Percentiles rank a stretch among this genome's conserved stretches.
These are phyloP conservation scores for Hyaloscypha variabilis DNA, from an alignment of 495 filamentous ascomycete species.

Conservation along the genomic window DNA sequence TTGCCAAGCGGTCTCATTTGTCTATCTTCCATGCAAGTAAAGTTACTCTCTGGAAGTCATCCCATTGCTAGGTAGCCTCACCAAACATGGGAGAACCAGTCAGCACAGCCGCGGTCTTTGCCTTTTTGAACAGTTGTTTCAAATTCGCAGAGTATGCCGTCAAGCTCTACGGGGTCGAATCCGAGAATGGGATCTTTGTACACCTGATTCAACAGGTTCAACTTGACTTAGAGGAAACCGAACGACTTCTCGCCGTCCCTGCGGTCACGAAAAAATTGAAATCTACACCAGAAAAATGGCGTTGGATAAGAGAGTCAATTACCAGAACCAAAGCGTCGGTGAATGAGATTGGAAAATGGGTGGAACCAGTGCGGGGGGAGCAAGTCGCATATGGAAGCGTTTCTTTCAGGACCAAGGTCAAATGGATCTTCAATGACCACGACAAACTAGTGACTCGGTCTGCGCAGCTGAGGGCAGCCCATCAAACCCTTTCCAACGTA, in stretches of 20 bases:
- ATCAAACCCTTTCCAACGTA: slow-evolving; percentile 32
- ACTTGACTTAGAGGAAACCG: slow-evolving; percentile 32
- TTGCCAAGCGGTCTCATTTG: neutral
- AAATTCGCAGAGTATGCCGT: slow-evolving; percentile 32
- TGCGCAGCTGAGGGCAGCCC: slow-evolving; percentile 29
- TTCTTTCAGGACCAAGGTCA: slow-evolving; percentile 28
- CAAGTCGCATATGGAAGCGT: slow-evolving; percentile 28
- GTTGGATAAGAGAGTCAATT: slow-evolving; percentile 30
- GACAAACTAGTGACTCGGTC: slow-evolving; percentile 30
- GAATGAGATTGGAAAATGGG: slow-evolving; percentile 36
- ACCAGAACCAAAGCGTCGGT: slow-evolving; percentile 30
- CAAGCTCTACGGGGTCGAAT: slow-evolving; percentile 24
- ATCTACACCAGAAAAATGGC: slow-evolving; percentile 20
- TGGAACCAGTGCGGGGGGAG: slow-evolving; percentile 29
- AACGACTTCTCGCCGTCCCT: slow-evolving; percentile 24
- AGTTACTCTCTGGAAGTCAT: neutral
- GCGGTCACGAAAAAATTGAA: slow-evolving; percentile 21
- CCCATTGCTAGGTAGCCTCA: slow-evolving; percentile 2
- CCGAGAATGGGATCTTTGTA: slow-evolving; percentile 34
- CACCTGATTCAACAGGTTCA: slow-evolving; percentile 33
- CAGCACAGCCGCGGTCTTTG: slow-evolving; percentile 20
- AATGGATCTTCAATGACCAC: slow-evolving; percentile 35
- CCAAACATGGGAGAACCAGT: slow-evolving; percentile 22
- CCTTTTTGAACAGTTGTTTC: slow-evolving; percentile 33
- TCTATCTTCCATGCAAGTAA: neutral